These are phyloP conservation scores for Syzygium malaccense DNA, from an alignment of 441 rosid species.

Conservation along the genomic window DNA sequence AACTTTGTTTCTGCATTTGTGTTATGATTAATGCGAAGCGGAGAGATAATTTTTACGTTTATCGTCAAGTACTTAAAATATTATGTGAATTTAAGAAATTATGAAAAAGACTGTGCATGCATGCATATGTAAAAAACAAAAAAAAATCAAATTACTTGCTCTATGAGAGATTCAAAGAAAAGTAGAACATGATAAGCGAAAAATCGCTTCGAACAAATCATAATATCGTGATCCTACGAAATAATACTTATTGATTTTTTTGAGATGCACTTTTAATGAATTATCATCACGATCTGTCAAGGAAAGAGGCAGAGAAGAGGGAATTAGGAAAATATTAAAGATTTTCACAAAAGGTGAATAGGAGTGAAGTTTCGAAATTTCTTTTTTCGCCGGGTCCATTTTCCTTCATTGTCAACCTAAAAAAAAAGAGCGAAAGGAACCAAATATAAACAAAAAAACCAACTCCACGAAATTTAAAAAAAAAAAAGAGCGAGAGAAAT, in stretches of 20 bases:
- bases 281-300: background rate
- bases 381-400: background rate
- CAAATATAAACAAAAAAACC: background rate
- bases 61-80: background rate
- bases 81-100: too few relatives aligned
- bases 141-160: background rate
- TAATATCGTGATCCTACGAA: too few relatives aligned
- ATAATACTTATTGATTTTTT: background rate
- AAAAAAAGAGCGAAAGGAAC: background rate
- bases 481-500: background rate
- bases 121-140: background rate
- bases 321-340: background rate
- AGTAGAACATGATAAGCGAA: accelerated
- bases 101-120: background rate
- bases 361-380: background rate
- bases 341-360: background rate
- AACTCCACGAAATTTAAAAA: background rate
- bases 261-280: background rate
- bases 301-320: background rate
- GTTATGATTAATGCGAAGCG: background rate
- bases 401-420: background rate
- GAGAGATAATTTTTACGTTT: background rate
- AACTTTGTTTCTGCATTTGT: background rate
- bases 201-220: background rate
- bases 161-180: background rate